Evolutionary conservation across 495 filamentous ascomycete species (phyloP), one percentile per base, ranked within the genome.

Genomic region (Podospora anserina): DNA sequence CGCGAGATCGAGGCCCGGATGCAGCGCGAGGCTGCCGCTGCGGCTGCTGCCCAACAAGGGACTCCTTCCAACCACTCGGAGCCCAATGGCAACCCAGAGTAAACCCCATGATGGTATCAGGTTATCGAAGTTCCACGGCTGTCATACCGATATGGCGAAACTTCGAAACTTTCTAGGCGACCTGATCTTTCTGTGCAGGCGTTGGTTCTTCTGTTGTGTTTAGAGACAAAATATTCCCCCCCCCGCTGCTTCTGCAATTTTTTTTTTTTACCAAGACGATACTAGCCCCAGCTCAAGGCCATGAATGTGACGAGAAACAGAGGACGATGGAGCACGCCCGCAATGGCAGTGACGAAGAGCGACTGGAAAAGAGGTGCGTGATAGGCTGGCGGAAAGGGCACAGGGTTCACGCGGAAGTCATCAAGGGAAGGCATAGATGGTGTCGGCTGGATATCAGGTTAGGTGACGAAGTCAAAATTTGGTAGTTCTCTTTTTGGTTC

Each of bases 1-100:
- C 92, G 93, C 81, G 95, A 99, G 84, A 97, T 97, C 72, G 85
- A 87, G 77, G 85, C 85, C 23, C 81, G 85, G 73, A 87, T 87
- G 85, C 84, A 86, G 66, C 82, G 84, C 70, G 85, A 87, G 74
- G 75, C 74, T n/a, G 79, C 81, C 0, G 79, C 81, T 15, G 64
- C 20, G 2, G 76, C 74, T 9, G 74, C 71, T 16, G 71, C 77
- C 65, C 75, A 75, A 61, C 68, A 64, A 73, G 70, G 61, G 61
- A 75, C 74, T 32, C 71, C 64, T 13, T 60, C 64, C 67, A 75
- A 75, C 67, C 78, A 78, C 67, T 72, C 77, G 69, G 84, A 86
- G 56, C 79, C 83, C 58, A 83, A 82, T 58, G 84, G 83, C 70
- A 80, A 49, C 32, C 61, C 81, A 58, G 76, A 80, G 69, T 78